Evolutionary conservation across 2,329 filamentous ascomycete genomes (phyloP), one percentile per base, ranked within the genome.

Genomic region (Aspergillus fischeri): DNA sequence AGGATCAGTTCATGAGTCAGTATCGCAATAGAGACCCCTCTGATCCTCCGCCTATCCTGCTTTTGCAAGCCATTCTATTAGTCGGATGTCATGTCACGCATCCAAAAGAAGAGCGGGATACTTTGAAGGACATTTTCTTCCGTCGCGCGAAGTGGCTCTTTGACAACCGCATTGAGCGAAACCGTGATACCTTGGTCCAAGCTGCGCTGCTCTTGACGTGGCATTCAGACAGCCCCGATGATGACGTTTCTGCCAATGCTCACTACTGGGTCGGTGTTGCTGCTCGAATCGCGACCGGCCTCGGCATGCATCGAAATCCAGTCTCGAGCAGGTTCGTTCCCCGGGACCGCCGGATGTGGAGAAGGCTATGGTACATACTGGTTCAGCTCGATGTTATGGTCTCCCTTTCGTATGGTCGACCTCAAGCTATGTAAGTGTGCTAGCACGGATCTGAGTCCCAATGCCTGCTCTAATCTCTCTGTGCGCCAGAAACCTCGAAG

Each of bases 231-330:
- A 69, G 68, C 8, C 77, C 79, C 14, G 79, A 81, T 25, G 82
- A 84, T 60, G 81, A 83, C 65, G 78, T 83, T 6, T 72, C 80
- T 4, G 78, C 80, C 42, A 83, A 84, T 61, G 77, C 79, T 17
- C 82, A 76, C 60, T 72, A 77, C 58, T 84, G 81, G 81, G 73
- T 83, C 6, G 82, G 82, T 2, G 73, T 81, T 3, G 82, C 81
- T 4, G 75, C 75, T 20, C 75, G 81, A 4, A 81, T 79, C 35
- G 81, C 81, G 1, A 77, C 80, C 0, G 81, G 81, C 0, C 69
- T 83, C 53, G 81, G 81, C n/a, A 82, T 84, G 79, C 81, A 78
- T 63, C 74, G 76, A 27, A 75, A 78, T 60, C 70, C 74, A 1
- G 69, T 75, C 6, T 71, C 73, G 4, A 76, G 73, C 56, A 71